Evolutionary conservation across 106 monocot species (phyloP).

Genomic region (Xerophyta viscosa): DNA sequence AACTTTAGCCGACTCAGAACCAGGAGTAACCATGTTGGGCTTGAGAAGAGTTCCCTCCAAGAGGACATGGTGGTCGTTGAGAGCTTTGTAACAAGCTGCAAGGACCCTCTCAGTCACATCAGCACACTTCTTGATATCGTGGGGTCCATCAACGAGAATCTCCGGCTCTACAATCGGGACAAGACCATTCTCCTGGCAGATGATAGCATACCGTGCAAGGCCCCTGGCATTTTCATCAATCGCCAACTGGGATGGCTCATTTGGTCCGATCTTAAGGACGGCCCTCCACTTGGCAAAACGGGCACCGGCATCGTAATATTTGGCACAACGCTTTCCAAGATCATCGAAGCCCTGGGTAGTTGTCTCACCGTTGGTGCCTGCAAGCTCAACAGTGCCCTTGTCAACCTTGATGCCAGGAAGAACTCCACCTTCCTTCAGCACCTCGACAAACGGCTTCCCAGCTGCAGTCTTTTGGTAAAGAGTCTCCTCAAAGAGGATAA

Average conservation of each 20-base stretch:
- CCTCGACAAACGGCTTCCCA: conserved; percentile 7
- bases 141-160: conserved; percentile 9
- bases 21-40: conserved; percentile 11
- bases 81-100: conserved; percentile 12
- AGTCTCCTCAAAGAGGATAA: conserved; percentile 57
- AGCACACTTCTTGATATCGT: conserved; percentile 7
- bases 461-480: conserved; percentile 12
- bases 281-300: conserved; percentile 16
- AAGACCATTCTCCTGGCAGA: conserved; percentile 15
- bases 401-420: conserved; percentile 13
- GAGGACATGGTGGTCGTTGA: conserved; percentile 10
- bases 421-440: conserved; percentile 7
- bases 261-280: conserved; percentile 6
- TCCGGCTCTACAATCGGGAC: conserved; percentile 11
- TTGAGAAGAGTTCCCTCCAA: conserved; percentile 9
- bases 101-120: conserved; percentile 9
- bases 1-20: conserved; percentile 6
- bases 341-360: conserved; percentile 14
- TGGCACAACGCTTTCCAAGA: conserved; percentile 12
- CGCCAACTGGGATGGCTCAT: conserved; percentile 4
- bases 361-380: conserved; percentile 14
- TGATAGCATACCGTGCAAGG: conserved; percentile 8
- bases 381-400: conserved; percentile 13
- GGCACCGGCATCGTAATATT: conserved; percentile 10
- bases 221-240: conserved; percentile 3